phyloP scores from a whole-genome alignment of 176 grass and related monocot species.

The Elymus sibiricus region DNA sequence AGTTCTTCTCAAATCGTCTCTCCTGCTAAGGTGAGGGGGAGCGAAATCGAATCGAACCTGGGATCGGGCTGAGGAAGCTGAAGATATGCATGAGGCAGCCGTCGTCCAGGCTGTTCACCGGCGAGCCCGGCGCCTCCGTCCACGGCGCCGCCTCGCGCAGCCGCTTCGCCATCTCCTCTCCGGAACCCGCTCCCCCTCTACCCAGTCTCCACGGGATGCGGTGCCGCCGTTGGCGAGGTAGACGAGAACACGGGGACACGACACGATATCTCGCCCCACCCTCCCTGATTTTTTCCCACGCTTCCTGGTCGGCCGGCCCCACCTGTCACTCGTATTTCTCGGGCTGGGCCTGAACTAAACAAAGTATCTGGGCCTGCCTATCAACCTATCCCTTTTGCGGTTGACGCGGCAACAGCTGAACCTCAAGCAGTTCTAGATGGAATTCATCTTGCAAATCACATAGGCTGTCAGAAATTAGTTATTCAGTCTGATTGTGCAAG shows the following conservation, averaged over 20 bases:
- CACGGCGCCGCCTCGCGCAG: slow-evolving; percentile 4
- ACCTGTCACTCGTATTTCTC: background rate
- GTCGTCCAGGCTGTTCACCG: slow-evolving; percentile 67
- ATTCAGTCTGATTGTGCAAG: too few species aligned
- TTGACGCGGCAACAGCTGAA: too few species aligned
- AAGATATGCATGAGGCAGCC: slow-evolving; percentile 98
- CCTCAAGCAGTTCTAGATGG: too few species aligned
- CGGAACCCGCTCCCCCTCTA: background rate
- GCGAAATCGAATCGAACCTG: slow-evolving; percentile 57
- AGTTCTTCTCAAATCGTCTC: background rate
- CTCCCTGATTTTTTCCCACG: background rate
- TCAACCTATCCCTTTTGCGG: too few species aligned
- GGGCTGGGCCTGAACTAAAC: too few species aligned
- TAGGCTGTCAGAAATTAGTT: too few species aligned
- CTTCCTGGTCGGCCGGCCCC: background rate
- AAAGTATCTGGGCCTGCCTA: too few species aligned
- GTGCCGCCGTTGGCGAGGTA: slow-evolving; percentile 12
- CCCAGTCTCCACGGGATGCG: background rate
- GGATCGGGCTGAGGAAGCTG: slow-evolving; percentile 90
- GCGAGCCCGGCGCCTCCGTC: slow-evolving; percentile 25
- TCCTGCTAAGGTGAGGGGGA: background rate
- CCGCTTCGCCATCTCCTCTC: slow-evolving; percentile 52
- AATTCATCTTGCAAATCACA: too few species aligned
- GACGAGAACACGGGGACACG: background rate
- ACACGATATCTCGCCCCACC: background rate